Base-by-base conservation (phyloP, 441 rosid genomes). In the Pelargonium cotyledonis region DNA sequence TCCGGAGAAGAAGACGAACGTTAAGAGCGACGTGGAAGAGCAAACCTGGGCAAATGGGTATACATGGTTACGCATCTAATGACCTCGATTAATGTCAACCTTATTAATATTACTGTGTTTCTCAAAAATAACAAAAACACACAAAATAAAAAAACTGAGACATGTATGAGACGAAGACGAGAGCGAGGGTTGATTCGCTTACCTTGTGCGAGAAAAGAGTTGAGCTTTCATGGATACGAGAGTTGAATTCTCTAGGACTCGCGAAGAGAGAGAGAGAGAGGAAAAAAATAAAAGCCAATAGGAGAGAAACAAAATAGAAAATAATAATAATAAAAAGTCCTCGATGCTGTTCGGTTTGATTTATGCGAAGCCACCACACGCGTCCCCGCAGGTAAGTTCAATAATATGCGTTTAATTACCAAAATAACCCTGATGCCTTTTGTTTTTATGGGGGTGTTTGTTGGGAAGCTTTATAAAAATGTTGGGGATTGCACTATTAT, bases 21-120 rank as follows among this genome's bases (percentile, higher is more conserved):
- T 84, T 73, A 76, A 80, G 81, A 75, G 75, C 81, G 81, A 83
- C 85, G 82, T 80, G 53, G 73, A 71, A 70, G 65, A 72, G 41
- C 55, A 61, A 67, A 76, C 78, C 76, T 72, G 26, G 46, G 53
- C 41, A 72, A 70, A 78, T 73, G 80, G 78, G 68, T 69, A 61
- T 68, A 68, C 65, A 46, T 21, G 66, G 73, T 73, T 70, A 77
- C 65, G 68, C 71, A 77, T 77, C 77, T 67, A 23, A 35, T 26
- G 63, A 76, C 78, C 78, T 82, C 79, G 78, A 80, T 77, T 60
- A 21, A 21, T 72, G 80, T 74, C 79, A 86, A 80, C 83, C 70
- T 79, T 19, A 65, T 41, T 14, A 49, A 64, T 51, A 49, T 16
- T 10, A 11, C 12, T 57, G 40, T 41, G 44, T 65, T 7, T 41